These are phyloP conservation scores for Nicotiana rustica DNA, from an alignment of 305 asterid genomes.

Conservation along the genomic window DNA sequence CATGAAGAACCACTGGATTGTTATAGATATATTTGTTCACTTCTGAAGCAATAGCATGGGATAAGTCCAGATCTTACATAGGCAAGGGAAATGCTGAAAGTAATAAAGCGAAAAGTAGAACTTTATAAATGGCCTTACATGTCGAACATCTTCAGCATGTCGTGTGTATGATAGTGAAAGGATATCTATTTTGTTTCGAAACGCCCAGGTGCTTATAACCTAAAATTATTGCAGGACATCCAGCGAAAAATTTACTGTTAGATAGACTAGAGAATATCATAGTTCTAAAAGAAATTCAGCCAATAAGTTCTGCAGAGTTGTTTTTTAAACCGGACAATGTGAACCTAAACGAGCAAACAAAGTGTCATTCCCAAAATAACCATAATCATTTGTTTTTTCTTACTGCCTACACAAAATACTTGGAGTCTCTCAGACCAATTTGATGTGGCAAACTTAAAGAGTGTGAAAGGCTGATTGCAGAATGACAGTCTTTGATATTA, in stretches of 20 bases:
- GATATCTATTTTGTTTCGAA: constrained; percentile 78
- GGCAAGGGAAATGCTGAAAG: constrained; percentile 14
- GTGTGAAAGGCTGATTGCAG: neutral
- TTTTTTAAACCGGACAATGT: neutral
- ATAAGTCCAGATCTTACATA: constrained; percentile 1
- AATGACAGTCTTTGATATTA: constrained; percentile 9
- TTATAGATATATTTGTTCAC: constrained; percentile 18
- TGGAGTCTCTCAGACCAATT: neutral
- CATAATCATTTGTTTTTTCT: neutral
- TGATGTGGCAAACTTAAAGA: constrained; percentile 1
- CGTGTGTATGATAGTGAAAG: constrained; percentile 87
- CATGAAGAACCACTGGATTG: constrained; percentile 21
- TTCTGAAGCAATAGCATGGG: neutral
- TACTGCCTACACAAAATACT: constrained; percentile 20
- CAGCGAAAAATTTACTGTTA: neutral
- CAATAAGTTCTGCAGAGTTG: constrained; percentile 24
- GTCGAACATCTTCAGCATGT: constrained; percentile 80
- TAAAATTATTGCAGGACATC: constrained; percentile 36
- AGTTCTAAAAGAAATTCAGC: neutral
- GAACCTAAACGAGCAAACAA: constrained; percentile 6
- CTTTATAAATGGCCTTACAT: constrained; percentile 51
- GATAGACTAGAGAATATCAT: neutral
- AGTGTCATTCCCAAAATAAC: neutral
- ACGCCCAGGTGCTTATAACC: constrained; percentile 90
- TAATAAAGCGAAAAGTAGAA: constrained; percentile 26